Evolutionary conservation across 2,329 filamentous ascomycete genomes (phyloP).

Genomic region (Macrophomina phaseolina): DNA sequence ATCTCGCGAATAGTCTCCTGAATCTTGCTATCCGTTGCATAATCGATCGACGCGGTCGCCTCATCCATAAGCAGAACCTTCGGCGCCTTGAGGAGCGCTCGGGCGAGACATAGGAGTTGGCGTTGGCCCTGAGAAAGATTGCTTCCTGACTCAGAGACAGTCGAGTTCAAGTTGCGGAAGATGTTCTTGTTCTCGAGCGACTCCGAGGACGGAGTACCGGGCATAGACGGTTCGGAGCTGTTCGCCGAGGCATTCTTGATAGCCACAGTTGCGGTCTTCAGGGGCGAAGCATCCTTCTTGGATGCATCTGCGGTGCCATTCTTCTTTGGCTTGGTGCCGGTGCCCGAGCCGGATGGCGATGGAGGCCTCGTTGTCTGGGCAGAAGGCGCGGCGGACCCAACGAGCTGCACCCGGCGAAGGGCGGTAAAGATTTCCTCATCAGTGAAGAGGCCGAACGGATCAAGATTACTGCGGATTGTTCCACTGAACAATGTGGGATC

Average conservation of each 20-base stretch:
- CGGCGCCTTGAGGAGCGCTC: conserved; percentile 88
- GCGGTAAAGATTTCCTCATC: conserved; percentile 90
- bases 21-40: conserved; percentile 92
- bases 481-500: conserved; percentile 94
- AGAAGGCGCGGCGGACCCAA: conserved; percentile 61
- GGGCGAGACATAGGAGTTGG: conserved; percentile 90
- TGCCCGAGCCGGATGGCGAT: conserved; percentile 34
- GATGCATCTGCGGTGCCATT: conserved; percentile 5
- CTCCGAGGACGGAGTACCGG: conserved; percentile 42
- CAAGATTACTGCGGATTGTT: conserved; percentile 88
- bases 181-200: conserved; percentile 85
- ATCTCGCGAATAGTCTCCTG: conserved; percentile 96
- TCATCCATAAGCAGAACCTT: conserved; percentile 99
- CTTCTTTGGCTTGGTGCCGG: conserved; percentile 30
- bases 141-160: conserved; percentile 86
- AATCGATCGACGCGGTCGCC: conserved; percentile 96
- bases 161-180: conserved; percentile 83
- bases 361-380: conserved; percentile 36
- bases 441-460: conserved; percentile 87
- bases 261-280: conserved; percentile 32
- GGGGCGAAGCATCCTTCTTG: conserved; percentile 29
- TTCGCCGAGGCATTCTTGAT: conserved; percentile 33
- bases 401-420: conserved; percentile 85
- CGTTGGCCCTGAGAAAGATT: conserved; percentile 97
- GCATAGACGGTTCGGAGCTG: conserved; percentile 40